Evolutionary conservation across 2,329 filamentous ascomycete species (phyloP).

Genomic region (Cadophora sp.): DNA sequence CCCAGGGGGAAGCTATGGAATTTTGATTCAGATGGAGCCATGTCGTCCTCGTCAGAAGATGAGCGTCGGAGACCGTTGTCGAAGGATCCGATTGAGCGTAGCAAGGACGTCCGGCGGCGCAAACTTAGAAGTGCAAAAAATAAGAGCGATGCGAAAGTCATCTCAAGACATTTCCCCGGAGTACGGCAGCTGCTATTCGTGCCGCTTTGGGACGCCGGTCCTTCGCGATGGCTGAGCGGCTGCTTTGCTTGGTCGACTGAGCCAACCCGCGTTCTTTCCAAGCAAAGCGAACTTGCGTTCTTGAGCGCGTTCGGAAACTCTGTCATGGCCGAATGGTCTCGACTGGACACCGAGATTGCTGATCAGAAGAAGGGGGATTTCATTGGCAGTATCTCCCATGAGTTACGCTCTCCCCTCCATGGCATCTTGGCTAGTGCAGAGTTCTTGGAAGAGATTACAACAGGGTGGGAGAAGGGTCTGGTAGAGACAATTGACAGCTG

Average conservation of each 20-base stretch:
- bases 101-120: constrained; percentile 26
- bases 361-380: constrained; percentile 63
- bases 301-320: constrained; percentile 54
- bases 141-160: constrained; percentile 42
- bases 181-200: constrained; percentile 56
- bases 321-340: constrained; percentile 61
- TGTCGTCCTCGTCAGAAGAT: constrained; percentile 54
- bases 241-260: constrained; percentile 55
- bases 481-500: constrained; percentile 49
- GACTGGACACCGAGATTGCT: constrained; percentile 59
- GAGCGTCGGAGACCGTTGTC: constrained; percentile 37
- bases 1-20: constrained; percentile 56
- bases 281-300: constrained; percentile 48
- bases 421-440: constrained; percentile 61
- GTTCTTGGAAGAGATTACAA: constrained; percentile 52
- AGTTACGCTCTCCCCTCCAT: constrained; percentile 62
- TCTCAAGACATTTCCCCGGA: constrained; percentile 51
- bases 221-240: constrained; percentile 56
- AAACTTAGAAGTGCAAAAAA: constrained; percentile 29
- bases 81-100: constrained; percentile 16
- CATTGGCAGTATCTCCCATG: constrained; percentile 65
- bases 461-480: constrained; percentile 42
- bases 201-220: constrained; percentile 56
- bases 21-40: constrained; percentile 51
- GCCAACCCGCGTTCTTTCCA: constrained; percentile 45